Evolutionary conservation across 768 basidiomycete genomes (phyloP).

Genomic region (Mycena indigotica): DNA sequence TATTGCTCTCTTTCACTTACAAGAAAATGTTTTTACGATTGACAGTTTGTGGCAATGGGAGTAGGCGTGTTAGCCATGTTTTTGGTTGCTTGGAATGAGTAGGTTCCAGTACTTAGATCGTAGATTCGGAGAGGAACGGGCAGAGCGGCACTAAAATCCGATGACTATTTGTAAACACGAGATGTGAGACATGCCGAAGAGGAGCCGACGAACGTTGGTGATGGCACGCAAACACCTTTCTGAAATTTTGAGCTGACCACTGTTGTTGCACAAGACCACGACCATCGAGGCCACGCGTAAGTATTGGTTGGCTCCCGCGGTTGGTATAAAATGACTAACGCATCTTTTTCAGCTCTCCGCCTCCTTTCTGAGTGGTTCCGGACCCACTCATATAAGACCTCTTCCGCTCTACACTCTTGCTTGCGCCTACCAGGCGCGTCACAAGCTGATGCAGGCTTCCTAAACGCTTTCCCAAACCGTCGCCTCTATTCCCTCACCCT

Average conservation of each 20-base stretch:
- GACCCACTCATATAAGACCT: background rate
- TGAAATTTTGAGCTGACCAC: background rate
- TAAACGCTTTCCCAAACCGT: conserved; percentile 23
- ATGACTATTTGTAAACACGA: background rate
- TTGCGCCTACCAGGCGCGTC: conserved; percentile 26
- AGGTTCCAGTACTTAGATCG: conserved; percentile 37
- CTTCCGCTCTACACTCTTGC: conserved; percentile 7
- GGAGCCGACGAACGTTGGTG: conserved; percentile 7
- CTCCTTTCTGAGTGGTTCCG: conserved; percentile 5
- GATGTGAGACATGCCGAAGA: background rate
- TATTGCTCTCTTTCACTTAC: conserved; percentile 27
- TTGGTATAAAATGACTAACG: conserved; percentile 1
- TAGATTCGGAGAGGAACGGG: conserved; percentile 8
- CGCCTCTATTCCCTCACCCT: conserved; percentile 17
- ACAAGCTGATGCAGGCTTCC: conserved; percentile 32
- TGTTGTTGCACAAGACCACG: conserved; percentile 13
- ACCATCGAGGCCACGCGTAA: conserved; percentile 8
- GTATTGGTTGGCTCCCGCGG: background rate
- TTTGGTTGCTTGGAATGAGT: conserved; percentile 90
- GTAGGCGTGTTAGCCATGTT: conserved; percentile 93
- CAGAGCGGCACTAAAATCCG: conserved; percentile 5
- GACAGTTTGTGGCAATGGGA: conserved; percentile 87
- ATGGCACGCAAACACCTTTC: background rate
- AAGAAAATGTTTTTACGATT: conserved; percentile 18
- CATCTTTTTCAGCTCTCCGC: conserved; percentile 1